These are phyloP conservation scores for Ashbya aceris DNA, from an alignment of 1,139 yeast species.

Conservation along the genomic window DNA sequence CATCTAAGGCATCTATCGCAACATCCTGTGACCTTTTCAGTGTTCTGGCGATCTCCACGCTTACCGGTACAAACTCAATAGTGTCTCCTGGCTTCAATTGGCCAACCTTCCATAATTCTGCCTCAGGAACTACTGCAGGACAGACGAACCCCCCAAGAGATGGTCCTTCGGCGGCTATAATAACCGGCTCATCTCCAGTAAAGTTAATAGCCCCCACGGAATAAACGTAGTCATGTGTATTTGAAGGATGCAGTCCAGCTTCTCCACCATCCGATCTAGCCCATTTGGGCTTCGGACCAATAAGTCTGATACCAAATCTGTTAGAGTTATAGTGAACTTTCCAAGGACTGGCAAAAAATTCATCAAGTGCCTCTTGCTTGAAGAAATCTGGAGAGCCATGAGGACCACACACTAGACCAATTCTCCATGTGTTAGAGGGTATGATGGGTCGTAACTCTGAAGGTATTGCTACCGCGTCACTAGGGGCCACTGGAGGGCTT, in stretches of 20 bases:
- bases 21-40: conserved; percentile 54
- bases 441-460: conserved; percentile 50
- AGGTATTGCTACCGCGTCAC: conserved; percentile 36
- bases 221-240: conserved; percentile 94
- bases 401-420: conserved; percentile 94
- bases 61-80: conserved; percentile 70
- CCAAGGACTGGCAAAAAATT: conserved; percentile 74
- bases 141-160: conserved; percentile 96
- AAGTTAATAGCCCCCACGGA: conserved; percentile 94
- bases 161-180: conserved; percentile 94
- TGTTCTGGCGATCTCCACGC: conserved; percentile 55
- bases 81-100: conserved; percentile 92
- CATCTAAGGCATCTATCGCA: conserved; percentile 34
- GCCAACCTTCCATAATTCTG: conserved; percentile 98
- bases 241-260: conserved; percentile 95
- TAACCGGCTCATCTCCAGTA: conserved; percentile 97
- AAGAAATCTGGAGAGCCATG: conserved; percentile 97
- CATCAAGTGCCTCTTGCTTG: conserved; percentile 60
- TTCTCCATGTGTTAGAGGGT: conserved; percentile 57
- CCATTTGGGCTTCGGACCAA: conserved; percentile 96
- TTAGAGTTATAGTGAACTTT: conserved; percentile 95
- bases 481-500: conserved; percentile 58
- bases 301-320: conserved; percentile 87
- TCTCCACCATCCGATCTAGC: conserved; percentile 97
- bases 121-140: conserved; percentile 88